Evolutionary conservation across 164 flowering plant genomes (phyloP).

Genomic region (Sextonia rubra): DNA sequence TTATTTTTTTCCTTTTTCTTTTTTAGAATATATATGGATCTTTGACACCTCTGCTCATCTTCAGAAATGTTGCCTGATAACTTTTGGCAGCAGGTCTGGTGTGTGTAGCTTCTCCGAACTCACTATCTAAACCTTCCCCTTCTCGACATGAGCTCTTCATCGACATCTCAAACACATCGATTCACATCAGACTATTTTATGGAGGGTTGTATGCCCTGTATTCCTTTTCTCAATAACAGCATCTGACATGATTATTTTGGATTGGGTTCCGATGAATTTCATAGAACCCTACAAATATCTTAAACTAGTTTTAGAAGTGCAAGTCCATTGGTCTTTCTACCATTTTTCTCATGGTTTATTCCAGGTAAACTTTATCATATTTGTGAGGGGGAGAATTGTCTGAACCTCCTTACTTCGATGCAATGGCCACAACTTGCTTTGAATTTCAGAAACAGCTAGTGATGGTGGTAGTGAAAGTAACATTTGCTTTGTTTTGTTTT

Average conservation of each 20-base stretch:
- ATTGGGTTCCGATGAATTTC: slow-evolving; percentile 6
- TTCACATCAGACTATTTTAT: slow-evolving; percentile 41
- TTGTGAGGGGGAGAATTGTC: not conserved
- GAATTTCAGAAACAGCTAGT: slow-evolving; percentile 5
- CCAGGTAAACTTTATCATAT: slow-evolving; percentile 6
- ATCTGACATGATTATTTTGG: slow-evolving; percentile 17
- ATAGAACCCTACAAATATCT: slow-evolving; percentile 10
- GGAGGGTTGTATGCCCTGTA: slow-evolving; percentile 44
- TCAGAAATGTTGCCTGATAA: slow-evolving; percentile 46
- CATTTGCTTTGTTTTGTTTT: not conserved
- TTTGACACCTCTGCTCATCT: slow-evolving; percentile 26
- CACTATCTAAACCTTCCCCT: slow-evolving; percentile 40
- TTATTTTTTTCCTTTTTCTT: too few relatives aligned
- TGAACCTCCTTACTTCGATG: slow-evolving; percentile 2
- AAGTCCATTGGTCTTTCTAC: not conserved
- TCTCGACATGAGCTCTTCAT: slow-evolving; percentile 53
- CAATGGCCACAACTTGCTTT: not conserved
- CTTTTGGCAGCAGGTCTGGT: slow-evolving; percentile 71
- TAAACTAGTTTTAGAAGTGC: slow-evolving; percentile 4
- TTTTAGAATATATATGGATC: not conserved
- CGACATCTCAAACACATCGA: slow-evolving; percentile 48
- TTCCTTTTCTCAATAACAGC: slow-evolving; percentile 27
- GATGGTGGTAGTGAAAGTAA: slow-evolving; percentile 2
- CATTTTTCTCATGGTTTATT: not conserved
- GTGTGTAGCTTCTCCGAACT: slow-evolving; percentile 59